Evolutionary conservation across 768 basidiomycete species (phyloP).

Genomic region (Rhizopogon vinicolor): DNA sequence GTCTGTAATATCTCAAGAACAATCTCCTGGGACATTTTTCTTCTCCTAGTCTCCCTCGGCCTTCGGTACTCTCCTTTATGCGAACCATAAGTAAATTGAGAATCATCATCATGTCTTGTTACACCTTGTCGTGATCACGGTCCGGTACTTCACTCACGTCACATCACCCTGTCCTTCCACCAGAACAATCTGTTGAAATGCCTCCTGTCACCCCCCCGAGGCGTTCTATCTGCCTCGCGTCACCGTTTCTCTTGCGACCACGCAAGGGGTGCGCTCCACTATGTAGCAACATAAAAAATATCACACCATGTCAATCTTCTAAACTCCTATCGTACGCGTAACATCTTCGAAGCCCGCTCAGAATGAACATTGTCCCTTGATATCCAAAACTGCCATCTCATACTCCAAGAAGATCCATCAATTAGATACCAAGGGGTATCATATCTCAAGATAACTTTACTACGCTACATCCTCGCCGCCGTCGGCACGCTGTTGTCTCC

Average conservation of each 20-base stretch:
- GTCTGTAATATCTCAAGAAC: too few relatives aligned
- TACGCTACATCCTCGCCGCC: constrained; percentile 12
- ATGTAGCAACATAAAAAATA: too few relatives aligned
- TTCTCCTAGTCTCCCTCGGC: too few relatives aligned
- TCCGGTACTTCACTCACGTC: neutral
- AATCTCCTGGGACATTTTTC: too few relatives aligned
- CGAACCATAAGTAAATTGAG: neutral
- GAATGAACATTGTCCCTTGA: neutral
- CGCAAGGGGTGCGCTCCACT: neutral
- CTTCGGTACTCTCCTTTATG: neutral
- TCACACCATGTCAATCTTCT: too few relatives aligned
- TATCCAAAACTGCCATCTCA: neutral
- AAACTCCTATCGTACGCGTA: too few relatives aligned
- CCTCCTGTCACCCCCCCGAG: neutral
- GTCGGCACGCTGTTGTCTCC: constrained; percentile 56
- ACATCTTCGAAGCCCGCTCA: too few relatives aligned
- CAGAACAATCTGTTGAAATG: too few relatives aligned
- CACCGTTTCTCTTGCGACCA: neutral
- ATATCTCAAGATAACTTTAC: neutral
- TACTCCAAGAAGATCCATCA: neutral
- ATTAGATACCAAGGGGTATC: too few relatives aligned
- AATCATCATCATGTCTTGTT: neutral
- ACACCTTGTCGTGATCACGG: neutral
- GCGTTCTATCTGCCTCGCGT: neutral
- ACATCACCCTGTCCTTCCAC: neutral